Percentiles rank a stretch among this genome's conserved stretches.
Conservation (phyloP, 2,329 filamentous ascomycete species). For the Aspergillus sp. region DNA sequence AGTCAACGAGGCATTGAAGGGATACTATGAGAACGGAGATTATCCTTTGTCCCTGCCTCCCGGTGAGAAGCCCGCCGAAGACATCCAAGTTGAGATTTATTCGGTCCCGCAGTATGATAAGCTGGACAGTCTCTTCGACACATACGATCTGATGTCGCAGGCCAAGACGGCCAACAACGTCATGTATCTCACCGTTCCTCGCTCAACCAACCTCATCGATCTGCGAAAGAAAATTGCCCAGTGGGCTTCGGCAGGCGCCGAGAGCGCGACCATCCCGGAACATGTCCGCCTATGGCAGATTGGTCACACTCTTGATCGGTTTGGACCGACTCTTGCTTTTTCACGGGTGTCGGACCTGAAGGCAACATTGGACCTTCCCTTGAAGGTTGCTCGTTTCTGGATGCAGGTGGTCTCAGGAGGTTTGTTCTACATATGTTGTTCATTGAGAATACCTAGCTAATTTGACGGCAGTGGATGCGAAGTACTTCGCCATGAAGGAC, state of each 20-base stretch:
- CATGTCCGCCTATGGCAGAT: slow-evolving; percentile 43
- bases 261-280: slow-evolving; percentile 27
- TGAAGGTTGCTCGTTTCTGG: slow-evolving; percentile 37
- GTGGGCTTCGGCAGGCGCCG: slow-evolving; percentile 27
- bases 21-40: slow-evolving; percentile 39
- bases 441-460: slow-evolving; percentile 7
- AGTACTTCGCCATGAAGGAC: slow-evolving; percentile 38
- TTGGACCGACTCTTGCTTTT: slow-evolving; percentile 35
- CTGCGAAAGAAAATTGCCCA: slow-evolving; percentile 38
- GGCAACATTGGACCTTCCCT: slow-evolving; percentile 26
- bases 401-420: slow-evolving; percentile 40
- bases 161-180: slow-evolving; percentile 34
- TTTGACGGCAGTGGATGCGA: slow-evolving; percentile 29
- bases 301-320: slow-evolving; percentile 33
- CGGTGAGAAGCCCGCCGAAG: slow-evolving; percentile 12
- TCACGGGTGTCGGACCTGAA: slow-evolving; percentile 34
- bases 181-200: slow-evolving; percentile 37
- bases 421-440: slow-evolving; percentile 11
- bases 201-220: slow-evolving; percentile 34
- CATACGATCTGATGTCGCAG: slow-evolving; percentile 44
- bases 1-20: slow-evolving; percentile 40
- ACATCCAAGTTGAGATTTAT: slow-evolving; percentile 43
- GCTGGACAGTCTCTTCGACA: slow-evolving; percentile 41
- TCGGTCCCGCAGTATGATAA: slow-evolving; percentile 34
- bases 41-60: slow-evolving; percentile 16